Base-by-base conservation (phyloP, 768 basidiomycete genomes). In the Pleurotus giganteus region DNA sequence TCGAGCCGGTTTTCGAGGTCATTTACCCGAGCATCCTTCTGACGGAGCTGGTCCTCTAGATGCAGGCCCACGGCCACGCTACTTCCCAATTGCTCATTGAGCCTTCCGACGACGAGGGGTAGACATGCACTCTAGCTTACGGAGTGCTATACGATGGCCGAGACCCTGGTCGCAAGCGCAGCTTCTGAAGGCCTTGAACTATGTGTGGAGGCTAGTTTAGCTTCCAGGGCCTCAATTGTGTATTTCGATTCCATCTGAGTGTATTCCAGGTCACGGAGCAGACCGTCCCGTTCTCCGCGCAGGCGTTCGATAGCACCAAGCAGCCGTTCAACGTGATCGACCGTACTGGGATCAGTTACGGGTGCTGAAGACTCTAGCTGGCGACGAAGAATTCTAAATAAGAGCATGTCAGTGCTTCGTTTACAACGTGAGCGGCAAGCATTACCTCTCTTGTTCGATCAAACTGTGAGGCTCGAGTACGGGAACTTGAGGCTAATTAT, bases 201-300 rank as follows among this genome's bases (percentile, higher is more conserved):
- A 21, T 23, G n/a, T 58, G n/a, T n/a, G n/a, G n/a, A n/a, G 1
- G 72, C 65, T 19, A 87, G 68, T 55, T 79, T 80, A 29, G 74
- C 71, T 61, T 85, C 77, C 45, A 86, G 66, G 0, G 83, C 78
- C 56, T 89, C 79, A 15, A 83, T 76, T 2, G 82, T 71, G 61
- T 89, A 86, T 58, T 73, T 80, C 23, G 82, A 81, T 68, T 92
- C 89, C 2, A 76, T 73, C 58, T 87, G 78, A 52, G 86, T 70
- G 67, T 91, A 92, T 46, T 87, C 77, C 12, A 91, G 67, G 52
- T 86, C 78, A 4, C 84, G 77, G 47, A 77, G 77, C 24, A 89
- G 74, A 43, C 68, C 71, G 58, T 91, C 85, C 4, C 89, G 77
- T 60, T 91, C 88, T 3, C 67, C 66, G 4, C 89, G 83, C 43